These are phyloP conservation scores for Silybum marianum DNA, from an alignment of 129 eudicot genomes.

Conservation along the genomic window DNA sequence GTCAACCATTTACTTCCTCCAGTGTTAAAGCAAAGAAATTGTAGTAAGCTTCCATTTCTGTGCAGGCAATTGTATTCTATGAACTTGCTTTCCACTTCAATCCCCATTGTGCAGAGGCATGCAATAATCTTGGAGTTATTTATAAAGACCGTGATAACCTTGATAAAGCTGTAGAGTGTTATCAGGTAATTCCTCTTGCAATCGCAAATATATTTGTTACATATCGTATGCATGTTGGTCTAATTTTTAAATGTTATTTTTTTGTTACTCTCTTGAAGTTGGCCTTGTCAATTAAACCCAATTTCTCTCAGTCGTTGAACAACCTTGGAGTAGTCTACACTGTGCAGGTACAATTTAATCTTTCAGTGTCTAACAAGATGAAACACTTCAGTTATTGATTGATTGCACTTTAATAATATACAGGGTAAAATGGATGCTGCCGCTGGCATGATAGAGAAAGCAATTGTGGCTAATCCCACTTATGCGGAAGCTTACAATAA, in stretches of 20 bases:
- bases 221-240: slow-evolving; percentile 1
- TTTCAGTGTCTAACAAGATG: background rate
- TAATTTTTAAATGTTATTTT: slow-evolving; percentile 2
- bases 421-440: slow-evolving; percentile 99
- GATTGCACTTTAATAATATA: slow-evolving; percentile 5
- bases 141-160: slow-evolving; percentile 97
- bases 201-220: slow-evolving; percentile 6
- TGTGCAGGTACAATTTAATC: slow-evolving; percentile 70
- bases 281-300: slow-evolving; percentile 95
- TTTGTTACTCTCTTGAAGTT: slow-evolving; percentile 44
- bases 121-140: slow-evolving; percentile 97
- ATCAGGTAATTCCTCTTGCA: slow-evolving; percentile 58
- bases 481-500: slow-evolving; percentile 99
- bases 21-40: background rate
- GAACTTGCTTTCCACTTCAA: slow-evolving; percentile 99
- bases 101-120: slow-evolving; percentile 99
- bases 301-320: slow-evolving; percentile 95
- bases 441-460: slow-evolving; percentile 96
- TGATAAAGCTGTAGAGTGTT: slow-evolving; percentile 97
- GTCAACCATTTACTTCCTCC: background rate
- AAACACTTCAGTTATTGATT: slow-evolving; percentile 6
- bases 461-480: slow-evolving; percentile 92
- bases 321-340: slow-evolving; percentile 99
- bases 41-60: slow-evolving; percentile 6
- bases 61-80: slow-evolving; percentile 97